Evolutionary conservation across 768 basidiomycete genomes (phyloP).

Genomic region (Lactarius indigo): DNA sequence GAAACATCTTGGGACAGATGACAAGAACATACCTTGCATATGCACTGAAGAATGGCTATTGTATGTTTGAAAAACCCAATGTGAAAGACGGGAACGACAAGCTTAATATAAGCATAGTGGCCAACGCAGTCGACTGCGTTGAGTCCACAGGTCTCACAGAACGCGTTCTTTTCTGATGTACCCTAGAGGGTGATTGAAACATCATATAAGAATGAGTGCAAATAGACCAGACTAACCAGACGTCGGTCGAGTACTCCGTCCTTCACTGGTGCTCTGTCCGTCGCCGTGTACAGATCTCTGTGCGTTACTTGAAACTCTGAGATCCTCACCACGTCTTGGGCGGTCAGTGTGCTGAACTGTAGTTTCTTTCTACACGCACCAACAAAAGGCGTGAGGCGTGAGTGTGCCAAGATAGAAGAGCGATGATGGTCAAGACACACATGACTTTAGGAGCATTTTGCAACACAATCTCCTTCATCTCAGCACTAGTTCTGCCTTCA

Average conservation of each 20-base stretch:
- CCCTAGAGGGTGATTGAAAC: slow-evolving; percentile 50
- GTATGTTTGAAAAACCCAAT: slow-evolving; percentile 98
- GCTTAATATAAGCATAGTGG: slow-evolving; percentile 98
- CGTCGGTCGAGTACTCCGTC: slow-evolving; percentile 92
- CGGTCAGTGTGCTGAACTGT: slow-evolving; percentile 91
- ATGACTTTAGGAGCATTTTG: slow-evolving; percentile 24
- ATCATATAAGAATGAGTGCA: background rate
- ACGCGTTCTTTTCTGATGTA: slow-evolving; percentile 87
- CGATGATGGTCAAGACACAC: background rate
- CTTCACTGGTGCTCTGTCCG: slow-evolving; percentile 79
- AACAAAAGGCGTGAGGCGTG: background rate
- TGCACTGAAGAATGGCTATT: slow-evolving; percentile 87
- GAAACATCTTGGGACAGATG: background rate
- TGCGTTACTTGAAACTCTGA: slow-evolving; percentile 96
- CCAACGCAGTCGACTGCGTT: slow-evolving; percentile 93
- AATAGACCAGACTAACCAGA: slow-evolving; percentile 51
- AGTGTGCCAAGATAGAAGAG: background rate
- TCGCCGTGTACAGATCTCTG: slow-evolving; percentile 83
- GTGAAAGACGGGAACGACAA: slow-evolving; percentile 95
- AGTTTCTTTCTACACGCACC: slow-evolving; percentile 74
- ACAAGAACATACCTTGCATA: slow-evolving; percentile 79
- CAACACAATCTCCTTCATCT: slow-evolving; percentile 23
- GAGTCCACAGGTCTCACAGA: slow-evolving; percentile 94
- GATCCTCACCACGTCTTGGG: slow-evolving; percentile 92
- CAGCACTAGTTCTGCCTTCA: slow-evolving; percentile 5